These are phyloP conservation scores for Salisapilia sapeloensis DNA, from an alignment of 352 stramenopile genomes.

Conservation along the genomic window DNA sequence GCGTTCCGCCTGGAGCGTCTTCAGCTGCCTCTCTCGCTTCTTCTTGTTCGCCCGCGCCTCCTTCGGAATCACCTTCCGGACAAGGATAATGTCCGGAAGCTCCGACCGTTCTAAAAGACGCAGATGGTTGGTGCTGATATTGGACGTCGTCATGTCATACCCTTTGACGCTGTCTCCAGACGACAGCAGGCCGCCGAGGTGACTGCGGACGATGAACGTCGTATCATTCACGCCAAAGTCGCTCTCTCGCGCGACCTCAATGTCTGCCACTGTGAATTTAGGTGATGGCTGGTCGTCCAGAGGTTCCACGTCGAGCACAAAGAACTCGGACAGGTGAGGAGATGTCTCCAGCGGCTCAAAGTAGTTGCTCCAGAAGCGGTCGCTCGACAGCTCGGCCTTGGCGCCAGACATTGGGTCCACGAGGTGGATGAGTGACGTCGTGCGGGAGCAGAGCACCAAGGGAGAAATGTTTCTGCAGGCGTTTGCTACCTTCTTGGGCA, in stretches of 20 bases:
- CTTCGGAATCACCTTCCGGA: constrained; percentile 47
- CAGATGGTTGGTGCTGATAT: constrained; percentile 27
- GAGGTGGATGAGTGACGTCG: constrained; percentile 42
- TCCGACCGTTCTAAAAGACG: constrained; percentile 26
- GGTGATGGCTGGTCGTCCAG: constrained; percentile 7
- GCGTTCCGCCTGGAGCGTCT: constrained; percentile 20
- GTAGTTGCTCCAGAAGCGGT: constrained; percentile 59
- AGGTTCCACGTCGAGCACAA: constrained; percentile 53
- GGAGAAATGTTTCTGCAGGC: constrained; percentile 43
- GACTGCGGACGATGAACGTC: constrained; percentile 41
- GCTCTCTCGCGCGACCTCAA: constrained; percentile 44
- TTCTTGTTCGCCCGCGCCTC: constrained; percentile 16
- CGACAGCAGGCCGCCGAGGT: constrained; percentile 34
- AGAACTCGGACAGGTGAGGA: constrained; percentile 40
- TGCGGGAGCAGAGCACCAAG: constrained; percentile 40
- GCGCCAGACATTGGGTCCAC: constrained; percentile 38
- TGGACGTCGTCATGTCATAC: constrained; percentile 41
- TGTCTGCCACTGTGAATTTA: constrained; percentile 33
- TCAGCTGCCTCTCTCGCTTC: constrained; percentile 16
- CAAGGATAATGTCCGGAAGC: constrained; percentile 54
- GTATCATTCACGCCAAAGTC: constrained; percentile 75
- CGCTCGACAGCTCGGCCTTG: constrained; percentile 25
- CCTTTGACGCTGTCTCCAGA: constrained; percentile 53
- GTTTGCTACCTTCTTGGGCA: constrained; percentile 38
- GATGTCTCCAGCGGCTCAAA: constrained; percentile 43